Percentiles rank a stretch among this genome's conserved stretches.
Conservation (phyloP, 176 grass and related monocot species). For the Rhynchospora tenuis region DNA sequence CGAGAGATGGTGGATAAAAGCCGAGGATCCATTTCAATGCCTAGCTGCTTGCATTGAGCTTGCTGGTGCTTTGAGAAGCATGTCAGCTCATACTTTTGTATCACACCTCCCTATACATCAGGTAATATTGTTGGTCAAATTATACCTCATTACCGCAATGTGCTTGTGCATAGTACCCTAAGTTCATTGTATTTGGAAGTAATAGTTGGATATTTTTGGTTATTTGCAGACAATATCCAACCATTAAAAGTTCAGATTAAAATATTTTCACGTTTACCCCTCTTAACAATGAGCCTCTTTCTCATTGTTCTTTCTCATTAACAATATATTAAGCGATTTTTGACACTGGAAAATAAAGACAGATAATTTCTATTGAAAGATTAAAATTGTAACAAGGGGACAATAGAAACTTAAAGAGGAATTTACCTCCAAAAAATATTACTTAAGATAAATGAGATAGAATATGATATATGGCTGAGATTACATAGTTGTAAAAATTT, state of each 20-base stretch:
- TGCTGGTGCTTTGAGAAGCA: conserved; percentile 61
- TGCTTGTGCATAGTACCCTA: background rate
- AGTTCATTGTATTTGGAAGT: background rate
- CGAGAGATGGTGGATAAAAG: conserved; percentile 73
- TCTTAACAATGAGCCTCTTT: conserved; percentile 3
- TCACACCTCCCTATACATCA: conserved; percentile 96
- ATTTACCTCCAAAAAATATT: background rate
- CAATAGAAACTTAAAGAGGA: background rate
- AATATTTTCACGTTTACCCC: background rate
- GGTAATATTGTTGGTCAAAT: conserved; percentile 30
- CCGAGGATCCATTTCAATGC: conserved; percentile 96
- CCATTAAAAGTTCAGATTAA: background rate
- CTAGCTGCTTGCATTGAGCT: conserved; percentile 90
- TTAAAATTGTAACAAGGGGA: background rate
- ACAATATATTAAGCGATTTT: background rate
- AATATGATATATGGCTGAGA: background rate
- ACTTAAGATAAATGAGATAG: background rate
- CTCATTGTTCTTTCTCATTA: background rate
- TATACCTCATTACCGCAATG: background rate
- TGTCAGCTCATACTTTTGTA: conserved; percentile 43
- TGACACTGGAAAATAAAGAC: background rate
- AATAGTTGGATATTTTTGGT: background rate
- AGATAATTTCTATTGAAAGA: too few species aligned
- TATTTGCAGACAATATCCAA: background rate
- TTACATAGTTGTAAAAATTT: background rate